These are phyloP conservation scores for Botrytis hyacinthi DNA, from an alignment of 2,329 filamentous ascomycete species.

Conservation along the genomic window DNA sequence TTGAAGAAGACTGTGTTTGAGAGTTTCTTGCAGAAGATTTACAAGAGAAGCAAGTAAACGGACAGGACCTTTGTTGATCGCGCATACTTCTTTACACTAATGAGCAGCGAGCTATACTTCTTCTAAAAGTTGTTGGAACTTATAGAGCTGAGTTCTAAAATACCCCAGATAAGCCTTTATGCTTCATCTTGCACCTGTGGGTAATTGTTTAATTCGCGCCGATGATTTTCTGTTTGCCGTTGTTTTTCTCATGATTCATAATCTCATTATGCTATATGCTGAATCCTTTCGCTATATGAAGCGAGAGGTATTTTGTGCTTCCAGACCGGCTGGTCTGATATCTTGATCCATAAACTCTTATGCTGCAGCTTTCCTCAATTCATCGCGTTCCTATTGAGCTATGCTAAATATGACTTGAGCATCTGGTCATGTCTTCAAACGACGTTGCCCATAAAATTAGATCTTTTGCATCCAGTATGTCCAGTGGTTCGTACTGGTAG, in stretches of 20 bases:
- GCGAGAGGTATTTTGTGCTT: background rate
- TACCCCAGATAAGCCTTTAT: conserved; percentile 2
- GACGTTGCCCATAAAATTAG: background rate
- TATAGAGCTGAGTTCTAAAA: conserved; percentile 8
- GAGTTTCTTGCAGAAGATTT: conserved; percentile 91
- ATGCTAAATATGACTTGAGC: background rate
- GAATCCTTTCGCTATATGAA: background rate
- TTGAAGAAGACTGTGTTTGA: conserved; percentile 90
- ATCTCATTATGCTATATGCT: background rate
- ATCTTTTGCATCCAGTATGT: background rate
- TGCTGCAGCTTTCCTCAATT: background rate
- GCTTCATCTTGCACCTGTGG: background rate
- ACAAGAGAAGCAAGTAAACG: conserved; percentile 92
- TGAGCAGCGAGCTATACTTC: background rate
- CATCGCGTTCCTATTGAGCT: background rate
- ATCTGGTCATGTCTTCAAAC: background rate
- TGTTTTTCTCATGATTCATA: background rate
- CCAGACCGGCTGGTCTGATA: background rate
- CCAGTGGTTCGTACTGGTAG: background rate
- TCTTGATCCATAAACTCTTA: background rate
- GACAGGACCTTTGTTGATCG: background rate
- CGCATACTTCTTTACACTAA: background rate
- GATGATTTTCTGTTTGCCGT: background rate
- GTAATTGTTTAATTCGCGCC: background rate
- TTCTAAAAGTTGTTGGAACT: background rate